Evolutionary conservation across 1,139 yeast species (phyloP).

Genomic region (Hyphopichia wangnamkhiaoensis): DNA sequence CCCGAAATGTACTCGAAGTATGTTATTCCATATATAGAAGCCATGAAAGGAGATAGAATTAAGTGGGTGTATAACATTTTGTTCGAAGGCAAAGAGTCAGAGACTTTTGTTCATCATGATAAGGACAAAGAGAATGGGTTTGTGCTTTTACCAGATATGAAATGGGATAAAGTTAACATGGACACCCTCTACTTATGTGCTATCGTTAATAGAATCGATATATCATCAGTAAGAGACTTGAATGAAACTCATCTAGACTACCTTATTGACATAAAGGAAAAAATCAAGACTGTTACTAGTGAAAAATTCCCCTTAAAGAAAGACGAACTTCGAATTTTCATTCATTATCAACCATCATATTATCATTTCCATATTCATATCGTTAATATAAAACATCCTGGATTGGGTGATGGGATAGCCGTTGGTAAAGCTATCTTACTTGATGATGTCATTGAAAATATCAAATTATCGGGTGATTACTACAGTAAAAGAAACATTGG

Average conservation of each 20-base stretch:
- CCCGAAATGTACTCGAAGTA: slow-evolving; percentile 65
- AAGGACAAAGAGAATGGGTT: slow-evolving; percentile 57
- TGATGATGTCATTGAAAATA: slow-evolving; percentile 78
- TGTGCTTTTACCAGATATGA: slow-evolving; percentile 76
- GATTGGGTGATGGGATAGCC: slow-evolving; percentile 68
- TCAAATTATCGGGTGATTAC: slow-evolving; percentile 51
- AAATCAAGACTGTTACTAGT: slow-evolving; percentile 50
- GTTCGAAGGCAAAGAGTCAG: slow-evolving; percentile 81
- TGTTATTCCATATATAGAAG: slow-evolving; percentile 75
- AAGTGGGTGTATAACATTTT: slow-evolving; percentile 91
- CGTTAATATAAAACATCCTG: slow-evolving; percentile 74
- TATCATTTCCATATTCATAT: slow-evolving; percentile 93
- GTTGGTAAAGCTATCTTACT: slow-evolving; percentile 82
- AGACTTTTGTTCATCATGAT: slow-evolving; percentile 67
- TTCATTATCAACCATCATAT: slow-evolving; percentile 95
- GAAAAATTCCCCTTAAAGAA: slow-evolving; percentile 34
- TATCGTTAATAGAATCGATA: slow-evolving; percentile 69
- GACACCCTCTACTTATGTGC: slow-evolving; percentile 77
- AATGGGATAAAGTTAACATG: slow-evolving; percentile 82
- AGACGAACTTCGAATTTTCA: slow-evolving; percentile 67
- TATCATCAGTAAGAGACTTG: slow-evolving; percentile 78
- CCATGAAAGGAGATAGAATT: slow-evolving; percentile 75
- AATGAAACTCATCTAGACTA: slow-evolving; percentile 58
- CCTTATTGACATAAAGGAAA: slow-evolving; percentile 46
- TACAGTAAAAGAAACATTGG: slow-evolving; percentile 44